Base-by-base conservation (phyloP, 345 rosid genomes). In the Citrus unshiu region DNA sequence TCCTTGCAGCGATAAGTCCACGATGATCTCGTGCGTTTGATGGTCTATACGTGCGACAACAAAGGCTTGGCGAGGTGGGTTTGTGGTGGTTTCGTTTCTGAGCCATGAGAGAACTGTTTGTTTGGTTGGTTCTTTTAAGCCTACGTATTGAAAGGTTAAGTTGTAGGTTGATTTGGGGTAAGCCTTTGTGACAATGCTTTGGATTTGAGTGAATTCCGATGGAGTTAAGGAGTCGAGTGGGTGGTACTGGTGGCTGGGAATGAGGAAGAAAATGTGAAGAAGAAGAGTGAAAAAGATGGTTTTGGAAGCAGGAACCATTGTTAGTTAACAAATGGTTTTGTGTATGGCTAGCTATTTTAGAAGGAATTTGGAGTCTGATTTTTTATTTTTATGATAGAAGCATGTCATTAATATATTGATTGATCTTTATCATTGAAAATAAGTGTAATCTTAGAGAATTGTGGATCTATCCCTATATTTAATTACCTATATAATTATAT, bases 81-180 rank as follows among this genome's bases (percentile, higher is more conserved):
- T 61, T 18, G n/a, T 16, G 56, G 72, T 59, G 75, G 68, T 37
- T 32, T 43, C 58, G 74, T 81, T 62, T 3, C 78, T 39, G 25
- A 81, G 70, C 79, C 85, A 85, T 4, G 86, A 79, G 72, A 87
- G 54, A 35, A 87, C 18, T 13, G 27, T 6, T 58, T 62, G 65
- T 54, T 87, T 87, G 51, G 25, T n/a, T 56, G 90, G 88, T 27
- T 87, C 86, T 73, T 81, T 74, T 32, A 81, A 81, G 40, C 88
- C 90, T 0, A 85, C 54, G 30, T 83, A 85, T 8, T 85, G 88
- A 51, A 87, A 83, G 57, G 86, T 25, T 13, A 82, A 29, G 78
- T 34, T 56, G 79, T 79, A 70, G 60, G 13, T 46, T 14, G 78
- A 57, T 22, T 1, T 30, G 2, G 79, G 72, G 80, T 75, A 70